These are phyloP conservation scores for Rhododendron ferrugineum DNA, from an alignment of 148 eudicot genomes.

Conservation along the genomic window DNA sequence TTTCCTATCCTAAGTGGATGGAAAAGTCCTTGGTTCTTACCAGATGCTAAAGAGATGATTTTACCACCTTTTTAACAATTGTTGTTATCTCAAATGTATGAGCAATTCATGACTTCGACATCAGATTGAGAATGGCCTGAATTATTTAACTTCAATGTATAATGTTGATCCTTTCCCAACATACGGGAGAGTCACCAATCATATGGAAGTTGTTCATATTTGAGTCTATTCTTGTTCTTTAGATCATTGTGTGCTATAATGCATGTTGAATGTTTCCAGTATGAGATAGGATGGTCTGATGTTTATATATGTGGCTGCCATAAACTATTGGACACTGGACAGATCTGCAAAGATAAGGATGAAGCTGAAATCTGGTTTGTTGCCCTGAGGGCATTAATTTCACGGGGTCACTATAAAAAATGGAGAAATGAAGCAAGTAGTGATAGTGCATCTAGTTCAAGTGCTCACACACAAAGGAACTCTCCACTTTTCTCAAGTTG, in stretches of 20 bases:
- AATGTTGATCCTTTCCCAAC: not conserved
- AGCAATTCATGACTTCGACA: not conserved
- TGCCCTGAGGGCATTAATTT: constrained; percentile 55
- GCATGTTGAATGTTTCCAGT: not conserved
- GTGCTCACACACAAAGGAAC: constrained; percentile 38
- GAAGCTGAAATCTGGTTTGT: constrained; percentile 82
- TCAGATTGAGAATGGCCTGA: not conserved
- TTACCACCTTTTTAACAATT: not conserved
- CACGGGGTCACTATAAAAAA: constrained; percentile 38
- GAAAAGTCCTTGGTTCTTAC: not conserved
- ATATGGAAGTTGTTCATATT: not conserved
- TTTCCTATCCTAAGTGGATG: not conserved
- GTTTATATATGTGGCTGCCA: not conserved
- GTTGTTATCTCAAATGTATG: not conserved
- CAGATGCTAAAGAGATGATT: not conserved
- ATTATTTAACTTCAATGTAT: not conserved
- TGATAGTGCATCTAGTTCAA: constrained; percentile 43
- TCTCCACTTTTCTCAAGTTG: constrained; percentile 36
- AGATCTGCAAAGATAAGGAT: constrained; percentile 82
- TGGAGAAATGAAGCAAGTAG: constrained; percentile 42
- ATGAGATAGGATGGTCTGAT: not conserved
- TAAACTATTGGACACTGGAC: constrained; percentile 11
- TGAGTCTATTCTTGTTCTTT: constrained; percentile 3
- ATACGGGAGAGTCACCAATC: not conserved
- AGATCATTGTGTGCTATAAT: not conserved